Conservation (phyloP, 2,329 filamentous ascomycete species). For the Lojkania enalia region DNA sequence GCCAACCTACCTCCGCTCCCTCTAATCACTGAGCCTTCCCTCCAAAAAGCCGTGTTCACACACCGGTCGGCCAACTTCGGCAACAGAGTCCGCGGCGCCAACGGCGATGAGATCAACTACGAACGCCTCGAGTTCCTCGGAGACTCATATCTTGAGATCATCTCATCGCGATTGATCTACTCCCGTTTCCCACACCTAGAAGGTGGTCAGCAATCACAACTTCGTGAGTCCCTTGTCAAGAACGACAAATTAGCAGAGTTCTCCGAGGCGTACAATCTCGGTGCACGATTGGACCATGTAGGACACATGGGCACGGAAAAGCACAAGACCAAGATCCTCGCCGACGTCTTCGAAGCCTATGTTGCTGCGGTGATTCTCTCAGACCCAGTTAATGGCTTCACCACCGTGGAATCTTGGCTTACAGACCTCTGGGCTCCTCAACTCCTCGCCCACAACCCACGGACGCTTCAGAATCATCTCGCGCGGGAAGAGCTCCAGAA, state of each 20-base stretch:
- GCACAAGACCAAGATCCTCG: constrained; percentile 68
- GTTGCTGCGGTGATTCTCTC: constrained; percentile 76
- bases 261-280: constrained; percentile 70
- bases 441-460: constrained; percentile 33
- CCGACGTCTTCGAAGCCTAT: constrained; percentile 90
- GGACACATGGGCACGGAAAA: constrained; percentile 30
- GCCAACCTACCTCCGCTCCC: constrained; percentile 62
- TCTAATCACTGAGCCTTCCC: constrained; percentile 58
- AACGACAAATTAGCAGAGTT: constrained; percentile 77
- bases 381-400: constrained; percentile 64
- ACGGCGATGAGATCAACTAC: constrained; percentile 56
- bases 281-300: constrained; percentile 62
- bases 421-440: constrained; percentile 68
- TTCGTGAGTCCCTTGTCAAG: constrained; percentile 78
- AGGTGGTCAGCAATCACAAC: constrained; percentile 71
- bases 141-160: constrained; percentile 80
- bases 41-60: constrained; percentile 68
- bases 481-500: constrained; percentile 47
- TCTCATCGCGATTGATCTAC: constrained; percentile 75
- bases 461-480: constrained; percentile 40
- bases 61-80: constrained; percentile 52
- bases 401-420: constrained; percentile 69
- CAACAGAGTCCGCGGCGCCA: constrained; percentile 8
- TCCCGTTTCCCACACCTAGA: constrained; percentile 67
- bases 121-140: constrained; percentile 88